A percentile compares a stretch with the other conserved stretches of the same genome.
These are phyloP conservation scores for Kregervanrija pseudodelftensis DNA, from an alignment of 805 yeast species.

Conservation along the genomic window DNA sequence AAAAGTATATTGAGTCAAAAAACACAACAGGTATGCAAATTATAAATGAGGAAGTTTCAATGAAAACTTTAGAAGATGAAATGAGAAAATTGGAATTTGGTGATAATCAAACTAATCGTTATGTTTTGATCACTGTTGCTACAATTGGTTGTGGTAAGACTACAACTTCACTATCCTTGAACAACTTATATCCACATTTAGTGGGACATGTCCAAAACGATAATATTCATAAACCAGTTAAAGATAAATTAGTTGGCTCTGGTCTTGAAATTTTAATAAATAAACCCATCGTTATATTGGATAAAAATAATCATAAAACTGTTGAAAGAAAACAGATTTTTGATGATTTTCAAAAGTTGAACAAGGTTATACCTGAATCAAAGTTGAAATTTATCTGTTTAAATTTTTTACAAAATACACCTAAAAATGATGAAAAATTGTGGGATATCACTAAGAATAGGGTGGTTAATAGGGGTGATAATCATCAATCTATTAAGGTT, in stretches of 20 bases:
- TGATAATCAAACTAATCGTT: slow-evolving; percentile 37
- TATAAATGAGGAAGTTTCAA: slow-evolving; percentile 37
- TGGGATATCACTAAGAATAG: slow-evolving; percentile 52
- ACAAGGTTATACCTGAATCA: slow-evolving; percentile 36
- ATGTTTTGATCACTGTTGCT: slow-evolving; percentile 73
- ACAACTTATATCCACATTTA: slow-evolving; percentile 39
- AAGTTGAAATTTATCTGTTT: slow-evolving; percentile 58
- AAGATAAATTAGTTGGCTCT: slow-evolving; percentile 39
- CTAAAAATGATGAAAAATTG: slow-evolving; percentile 23
- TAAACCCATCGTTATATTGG: slow-evolving; percentile 55
- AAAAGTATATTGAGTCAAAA: slow-evolving; percentile 47
- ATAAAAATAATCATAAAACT: slow-evolving; percentile 72
- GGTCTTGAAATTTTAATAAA: slow-evolving; percentile 37
- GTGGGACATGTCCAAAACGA: slow-evolving; percentile 85
- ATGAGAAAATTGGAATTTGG: slow-evolving; percentile 19
- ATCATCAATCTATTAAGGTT: slow-evolving; percentile 76
- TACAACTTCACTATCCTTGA: slow-evolving; percentile 60
- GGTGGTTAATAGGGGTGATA: slow-evolving; percentile 68
- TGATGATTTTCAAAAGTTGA: slow-evolving; percentile 38
- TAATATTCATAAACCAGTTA: slow-evolving; percentile 46
- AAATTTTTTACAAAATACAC: slow-evolving; percentile 44
- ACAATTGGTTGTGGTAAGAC: slow-evolving; percentile 96
- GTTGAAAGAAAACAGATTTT: slow-evolving; percentile 67
- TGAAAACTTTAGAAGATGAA: slow-evolving; percentile 24
- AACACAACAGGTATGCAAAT: slow-evolving; percentile 54